These are phyloP conservation scores for Aspergillus carlsbadensis DNA, from an alignment of 495 filamentous ascomycete genomes.

Conservation along the genomic window DNA sequence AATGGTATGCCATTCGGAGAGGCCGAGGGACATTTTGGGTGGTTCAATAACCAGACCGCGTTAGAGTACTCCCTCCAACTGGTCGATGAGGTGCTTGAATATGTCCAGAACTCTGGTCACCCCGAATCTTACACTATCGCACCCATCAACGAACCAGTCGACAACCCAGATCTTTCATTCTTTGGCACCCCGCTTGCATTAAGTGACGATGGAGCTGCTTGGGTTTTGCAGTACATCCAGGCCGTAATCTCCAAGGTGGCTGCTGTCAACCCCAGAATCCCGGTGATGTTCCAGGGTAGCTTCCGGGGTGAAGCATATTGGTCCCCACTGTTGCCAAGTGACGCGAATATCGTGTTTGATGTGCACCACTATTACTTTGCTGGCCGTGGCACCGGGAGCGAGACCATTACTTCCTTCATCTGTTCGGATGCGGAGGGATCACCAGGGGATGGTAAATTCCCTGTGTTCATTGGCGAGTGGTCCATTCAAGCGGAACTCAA, in stretches of 20 bases:
- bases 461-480: slow-evolving; percentile 33
- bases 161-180: slow-evolving; percentile 22
- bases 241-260: slow-evolving; percentile 23
- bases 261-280: slow-evolving; percentile 21
- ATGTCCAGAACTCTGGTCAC: slow-evolving; percentile 24
- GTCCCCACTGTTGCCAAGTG: slow-evolving; percentile 19
- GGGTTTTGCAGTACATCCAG: slow-evolving; percentile 27
- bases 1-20: slow-evolving; percentile 34
- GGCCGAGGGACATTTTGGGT: slow-evolving; percentile 26
- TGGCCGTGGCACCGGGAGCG: slow-evolving; percentile 20
- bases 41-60: slow-evolving; percentile 30
- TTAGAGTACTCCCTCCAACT: slow-evolving; percentile 27
- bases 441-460: slow-evolving; percentile 30
- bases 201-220: slow-evolving; percentile 23
- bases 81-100: slow-evolving; percentile 26
- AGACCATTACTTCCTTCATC: slow-evolving; percentile 22
- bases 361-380: slow-evolving; percentile 32
- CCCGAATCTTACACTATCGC: slow-evolving; percentile 28
- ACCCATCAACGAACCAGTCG: slow-evolving; percentile 22
- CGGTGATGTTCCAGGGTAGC: slow-evolving; percentile 34
- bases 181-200: slow-evolving; percentile 31
- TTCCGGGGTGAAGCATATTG: slow-evolving; percentile 27
- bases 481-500: slow-evolving; percentile 22
- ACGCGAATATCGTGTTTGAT: slow-evolving; percentile 31
- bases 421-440: slow-evolving; percentile 20